Base-by-base conservation (phyloP, 2,329 filamentous ascomycete species). In the Bipolaris sorokiniana region DNA sequence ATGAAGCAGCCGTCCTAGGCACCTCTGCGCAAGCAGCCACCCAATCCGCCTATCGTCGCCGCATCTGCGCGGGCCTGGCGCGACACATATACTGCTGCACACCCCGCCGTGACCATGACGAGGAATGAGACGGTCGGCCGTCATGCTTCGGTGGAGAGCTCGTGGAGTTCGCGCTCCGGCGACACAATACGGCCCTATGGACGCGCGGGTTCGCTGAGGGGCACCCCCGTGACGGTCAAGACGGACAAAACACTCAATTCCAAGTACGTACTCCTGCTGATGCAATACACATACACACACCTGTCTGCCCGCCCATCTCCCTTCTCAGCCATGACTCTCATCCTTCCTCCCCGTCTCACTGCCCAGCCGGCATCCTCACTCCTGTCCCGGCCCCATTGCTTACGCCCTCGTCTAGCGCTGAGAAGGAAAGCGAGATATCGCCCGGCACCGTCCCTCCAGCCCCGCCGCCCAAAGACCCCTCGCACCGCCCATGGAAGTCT, bases 71-170 rank as follows among this genome's bases (percentile, higher is more conserved):
- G 51, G 54, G 58, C 63, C 58, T 60, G 63, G 60, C 58, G 62
- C 64, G 58, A 54, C 56, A 48, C 48, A 37, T 18, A 34, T 33
- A 34, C 56, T 23, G 54, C 61, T 50, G 56, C 59, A 51, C 55
- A 44, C 57, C 58, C 54, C 62, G 55, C 57, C 62, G 63, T 49
- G 63, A 70, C 48, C 48, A 90, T 91, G 88, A 85, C 87, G 78
- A 85, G 83, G 78, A 85, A 88, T 80, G 87, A 90, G 74, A 79
- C 80, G 70, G 78, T 78, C 69, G 81, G 82, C 78, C 88, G 87
- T 78, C 84, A 88, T 83, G 87, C 84, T 80, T 88, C 87, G 63
- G 79, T 83, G 64, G 86, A 86, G 78, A 87, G 85, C 82, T 84
- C 84, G 64, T 86, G 84, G 79, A 90, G 87, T 79, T 86, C 84